A percentile compares a stretch with the other conserved stretches of the same genome.
Conservation (phyloP, 2,329 filamentous ascomycete genomes). For the Chaetothyriales sp. region DNA sequence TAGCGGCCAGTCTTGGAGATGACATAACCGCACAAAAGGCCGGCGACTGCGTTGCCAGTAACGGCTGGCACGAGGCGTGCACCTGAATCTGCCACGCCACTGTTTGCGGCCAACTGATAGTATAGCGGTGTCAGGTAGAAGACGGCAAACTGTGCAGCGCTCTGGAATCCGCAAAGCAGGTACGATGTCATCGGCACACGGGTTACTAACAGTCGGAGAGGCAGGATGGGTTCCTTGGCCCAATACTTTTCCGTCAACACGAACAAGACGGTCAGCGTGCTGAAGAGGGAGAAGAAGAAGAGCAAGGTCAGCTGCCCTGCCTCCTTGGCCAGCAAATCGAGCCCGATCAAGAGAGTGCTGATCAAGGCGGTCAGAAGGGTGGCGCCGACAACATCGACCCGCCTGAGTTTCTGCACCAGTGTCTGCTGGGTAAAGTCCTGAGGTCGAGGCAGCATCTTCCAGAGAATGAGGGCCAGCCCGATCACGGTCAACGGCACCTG, state of each 20-base stretch:
- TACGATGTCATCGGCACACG: slow-evolving; percentile 41
- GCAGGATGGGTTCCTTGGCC: slow-evolving; percentile 24
- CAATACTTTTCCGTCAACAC: slow-evolving; percentile 21
- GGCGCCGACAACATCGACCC: slow-evolving; percentile 46
- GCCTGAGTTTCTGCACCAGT: slow-evolving; percentile 24
- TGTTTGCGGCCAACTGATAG: slow-evolving; percentile 48
- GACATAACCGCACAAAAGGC: slow-evolving; percentile 42
- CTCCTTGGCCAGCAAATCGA: slow-evolving; percentile 29
- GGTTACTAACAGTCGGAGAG: slow-evolving; percentile 25
- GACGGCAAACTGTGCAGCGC: slow-evolving; percentile 43
- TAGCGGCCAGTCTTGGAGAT: slow-evolving; percentile 47
- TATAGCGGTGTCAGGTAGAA: slow-evolving; percentile 41
- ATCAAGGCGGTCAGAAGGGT: slow-evolving; percentile 31
- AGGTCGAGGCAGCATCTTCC: slow-evolving; percentile 24
- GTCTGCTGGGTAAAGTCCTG: not conserved
- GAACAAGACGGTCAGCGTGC: slow-evolving; percentile 15
- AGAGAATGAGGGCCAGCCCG: slow-evolving; percentile 34
- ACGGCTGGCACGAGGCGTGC: slow-evolving; percentile 53
- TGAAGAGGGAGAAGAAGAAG: slow-evolving; percentile 1
- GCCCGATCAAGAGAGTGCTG: slow-evolving; percentile 29
- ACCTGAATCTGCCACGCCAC: slow-evolving; percentile 43
- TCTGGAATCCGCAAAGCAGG: slow-evolving; percentile 38
- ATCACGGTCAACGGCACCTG: slow-evolving; percentile 42
- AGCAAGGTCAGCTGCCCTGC: not conserved
- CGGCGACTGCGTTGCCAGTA: slow-evolving; percentile 48